These are phyloP conservation scores for Agaricus subrufescens DNA, from an alignment of 768 basidiomycete genomes.

Conservation along the genomic window DNA sequence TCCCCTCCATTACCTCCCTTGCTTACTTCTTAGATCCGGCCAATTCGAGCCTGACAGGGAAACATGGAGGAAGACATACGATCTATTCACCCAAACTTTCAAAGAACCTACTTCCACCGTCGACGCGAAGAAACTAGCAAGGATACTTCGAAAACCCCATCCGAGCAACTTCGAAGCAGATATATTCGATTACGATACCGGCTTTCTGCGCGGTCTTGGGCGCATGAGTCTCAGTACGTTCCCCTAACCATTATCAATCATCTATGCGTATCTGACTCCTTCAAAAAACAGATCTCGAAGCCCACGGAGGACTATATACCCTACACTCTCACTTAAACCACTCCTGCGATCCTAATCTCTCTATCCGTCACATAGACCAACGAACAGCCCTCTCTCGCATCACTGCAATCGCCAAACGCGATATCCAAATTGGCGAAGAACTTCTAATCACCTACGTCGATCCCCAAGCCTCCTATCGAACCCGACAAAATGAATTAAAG, in stretches of 20 bases:
- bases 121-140: conserved; percentile 55
- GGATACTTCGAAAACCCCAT: conserved; percentile 48
- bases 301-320: conserved; percentile 81
- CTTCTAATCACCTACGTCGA: conserved; percentile 77
- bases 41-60: conserved; percentile 53
- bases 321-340: conserved; percentile 90
- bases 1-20: not conserved
- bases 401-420: conserved; percentile 60
- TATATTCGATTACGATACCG: conserved; percentile 67
- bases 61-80: conserved; percentile 65
- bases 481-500: conserved; percentile 47
- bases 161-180: conserved; percentile 44
- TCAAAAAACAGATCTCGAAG: conserved; percentile 58
- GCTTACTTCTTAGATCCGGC: conserved; percentile 7
- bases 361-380: conserved; percentile 72
- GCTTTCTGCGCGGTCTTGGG: conserved; percentile 68
- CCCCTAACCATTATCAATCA: not conserved
- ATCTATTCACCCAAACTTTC: conserved; percentile 58
- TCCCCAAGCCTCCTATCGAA: conserved; percentile 43
- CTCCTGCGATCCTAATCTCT: conserved; percentile 73
- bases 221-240: conserved; percentile 77
- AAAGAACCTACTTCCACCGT: conserved; percentile 43
- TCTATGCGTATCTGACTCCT: not conserved
- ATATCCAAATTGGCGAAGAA: conserved; percentile 70
- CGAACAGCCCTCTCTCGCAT: conserved; percentile 69